Evolutionary conservation across 73 alveolate genomes (phyloP), one percentile per base, ranked within the genome.

Genomic region (Paramecium octaurelia): DNA sequence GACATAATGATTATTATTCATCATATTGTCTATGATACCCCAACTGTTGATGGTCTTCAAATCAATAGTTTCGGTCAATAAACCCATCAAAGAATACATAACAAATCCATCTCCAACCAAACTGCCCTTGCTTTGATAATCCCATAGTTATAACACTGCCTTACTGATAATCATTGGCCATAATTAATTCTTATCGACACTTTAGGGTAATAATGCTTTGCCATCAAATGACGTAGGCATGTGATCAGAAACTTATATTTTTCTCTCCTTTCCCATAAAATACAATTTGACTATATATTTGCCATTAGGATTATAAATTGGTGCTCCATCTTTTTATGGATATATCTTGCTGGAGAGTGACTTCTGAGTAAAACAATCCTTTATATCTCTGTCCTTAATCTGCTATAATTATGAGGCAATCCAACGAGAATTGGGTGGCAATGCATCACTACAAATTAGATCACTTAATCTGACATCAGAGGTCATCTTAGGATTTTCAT

Each of bases 291-390:
- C 97, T 92, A 97, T 93, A 92, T 98, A 98, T 91, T 96, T 98
- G 2, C 99, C 99, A 92, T 95, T 87, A 1, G 99, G 99, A 60
- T 97, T 97, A 75, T 93, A 94, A 18, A 95, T 94, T 29, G 99
- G 99, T 29, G 95, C 96, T 9, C 99, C 99, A 93, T 98, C 98
- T 86, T 98, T 97, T 94, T 98, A 97, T 3, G 99, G 99, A 91
- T 95, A 98, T 16, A 98, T 98, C 86, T 98, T 96, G 83, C 96
- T 93, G 95, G 97, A 95, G 8, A 98, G 92, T 60, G 95, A 88
- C 96, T 98, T 98, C 58, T 96, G 93, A 3, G 98, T 96, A 86
- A 94, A 94, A 6, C 96, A 95, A 85, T 98, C 99, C 80, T 96
- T 93, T 69, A 97, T 95, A 92, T 96, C 93, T 92, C 99, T 93